Evolutionary conservation across 1,284 basidiomycete species (phyloP).

Genomic region (Agroathelia rolfsii): DNA sequence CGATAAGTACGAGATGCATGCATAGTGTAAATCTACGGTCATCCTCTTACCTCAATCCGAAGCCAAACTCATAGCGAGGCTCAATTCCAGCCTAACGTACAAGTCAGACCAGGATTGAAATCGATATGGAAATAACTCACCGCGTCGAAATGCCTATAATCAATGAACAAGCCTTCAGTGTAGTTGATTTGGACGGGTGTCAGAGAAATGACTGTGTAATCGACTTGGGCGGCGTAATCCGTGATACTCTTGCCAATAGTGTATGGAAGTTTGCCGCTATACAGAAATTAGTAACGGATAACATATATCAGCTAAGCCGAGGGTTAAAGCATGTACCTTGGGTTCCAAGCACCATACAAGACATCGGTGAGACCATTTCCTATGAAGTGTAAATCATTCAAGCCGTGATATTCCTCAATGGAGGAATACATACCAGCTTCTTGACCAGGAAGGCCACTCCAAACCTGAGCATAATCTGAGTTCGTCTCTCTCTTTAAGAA

Average conservation of each 20-base stretch:
- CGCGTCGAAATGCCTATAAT: conserved; percentile 46
- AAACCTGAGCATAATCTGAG: no score
- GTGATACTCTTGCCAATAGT: conserved; percentile 19
- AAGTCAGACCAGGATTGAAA: not conserved
- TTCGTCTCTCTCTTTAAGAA: no score
- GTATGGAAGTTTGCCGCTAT: not conserved
- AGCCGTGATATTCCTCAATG: no score
- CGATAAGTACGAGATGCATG: no score
- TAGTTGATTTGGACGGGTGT: conserved; percentile 27
- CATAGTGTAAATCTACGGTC: no score
- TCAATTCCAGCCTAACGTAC: conserved; percentile 35
- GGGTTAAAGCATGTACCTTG: conserved; percentile 49
- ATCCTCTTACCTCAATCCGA: conserved; percentile 44
- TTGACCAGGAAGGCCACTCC: conserved; percentile 50
- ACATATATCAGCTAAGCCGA: conserved; percentile 45
- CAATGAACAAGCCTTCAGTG: conserved; percentile 37
- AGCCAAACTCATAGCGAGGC: conserved; percentile 58
- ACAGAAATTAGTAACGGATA: not conserved
- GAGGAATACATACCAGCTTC: conserved; percentile 56
- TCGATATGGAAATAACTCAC: conserved; percentile 7
- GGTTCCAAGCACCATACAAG: conserved; percentile 44
- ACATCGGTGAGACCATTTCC: conserved; percentile 48
- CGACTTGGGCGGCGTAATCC: conserved; percentile 39
- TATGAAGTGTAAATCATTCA: no score
- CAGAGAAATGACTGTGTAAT: conserved; percentile 26